Evolutionary conservation across 2,329 filamentous ascomycete species (phyloP), one percentile per base, ranked within the genome.

Genomic region (Monilinia laxa): DNA sequence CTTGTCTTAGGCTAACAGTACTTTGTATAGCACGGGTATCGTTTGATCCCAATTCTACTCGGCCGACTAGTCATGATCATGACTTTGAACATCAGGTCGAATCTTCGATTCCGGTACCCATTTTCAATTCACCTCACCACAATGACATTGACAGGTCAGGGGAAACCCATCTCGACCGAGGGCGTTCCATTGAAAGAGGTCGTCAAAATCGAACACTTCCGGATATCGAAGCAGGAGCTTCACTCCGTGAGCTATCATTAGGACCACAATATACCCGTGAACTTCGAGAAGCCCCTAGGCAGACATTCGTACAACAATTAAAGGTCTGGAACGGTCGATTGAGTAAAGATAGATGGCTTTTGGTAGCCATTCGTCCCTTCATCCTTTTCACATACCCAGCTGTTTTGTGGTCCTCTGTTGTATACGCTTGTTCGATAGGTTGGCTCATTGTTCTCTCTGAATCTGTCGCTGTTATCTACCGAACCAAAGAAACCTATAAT

Each of bases 361-460:
- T 88, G 68, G 92, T 92, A 23, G 89, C 90, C 65, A 54, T 90
- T 6, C 85, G 94, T 0, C 95, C 94, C 0, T 92, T 98, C 69
- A 87, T 97, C 57, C 84, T 98, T 0, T 96, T 89, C 73, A 86
- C 89, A 1, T 97, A 98, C 74, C 95, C 95, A 0, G 86, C 91
- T 0, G 90, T 98, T 1, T 84, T 97, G 11, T 98, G 93, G 94
- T 94, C 91, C 7, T 82, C 92, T 0, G 82, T 90, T 0, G 87
- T 97, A 4, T 98, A 98, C 76, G 82, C 93, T 0, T 89, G 95
- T 72, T 95, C 93, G 0, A 86, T 98, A 9, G 94, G 94, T 49
- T 98, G 94, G 95, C 84, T 98, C 38, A 97, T 98, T 71, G 93
- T 98, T 54, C 85, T 98, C 1, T 97, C 93, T 0, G 93, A 98